phyloP scores from a whole-genome alignment of 2,329 filamentous ascomycete genomes.

The Stachybotrys elegans region DNA sequence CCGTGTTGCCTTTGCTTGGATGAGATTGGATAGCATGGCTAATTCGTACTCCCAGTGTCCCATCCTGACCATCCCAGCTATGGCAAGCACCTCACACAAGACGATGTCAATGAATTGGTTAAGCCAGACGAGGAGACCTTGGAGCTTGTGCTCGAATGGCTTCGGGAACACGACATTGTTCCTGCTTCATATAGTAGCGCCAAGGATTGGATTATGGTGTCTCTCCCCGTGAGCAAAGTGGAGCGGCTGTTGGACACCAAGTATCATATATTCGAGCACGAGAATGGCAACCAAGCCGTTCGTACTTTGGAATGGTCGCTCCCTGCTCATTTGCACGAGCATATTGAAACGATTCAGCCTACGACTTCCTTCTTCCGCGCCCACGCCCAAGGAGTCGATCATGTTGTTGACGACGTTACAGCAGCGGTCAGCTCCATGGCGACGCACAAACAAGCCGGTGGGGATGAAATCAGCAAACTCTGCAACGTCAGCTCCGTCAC shows the following conservation, averaged over 20 bases:
- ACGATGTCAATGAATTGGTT: slow-evolving; percentile 3
- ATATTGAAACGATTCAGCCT: slow-evolving; percentile 4
- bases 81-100: slow-evolving; percentile 3
- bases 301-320: slow-evolving; percentile 5
- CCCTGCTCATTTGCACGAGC: slow-evolving; percentile 2
- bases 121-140: slow-evolving; percentile 3
- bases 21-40: too few relatives aligned
- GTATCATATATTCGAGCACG: slow-evolving; percentile 3
- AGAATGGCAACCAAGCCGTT: not conserved
- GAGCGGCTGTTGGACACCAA: slow-evolving; percentile 2
- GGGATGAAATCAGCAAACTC: not conserved
- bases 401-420: not conserved
- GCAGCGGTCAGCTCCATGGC: not conserved
- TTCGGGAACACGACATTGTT: not conserved
- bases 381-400: slow-evolving; percentile 2
- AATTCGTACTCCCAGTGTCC: slow-evolving; percentile 1
- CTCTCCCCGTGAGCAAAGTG: not conserved
- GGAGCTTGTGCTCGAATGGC: slow-evolving; percentile 4
- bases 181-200: slow-evolving; percentile 1
- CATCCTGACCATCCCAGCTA: slow-evolving; percentile 2
- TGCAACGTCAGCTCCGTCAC: slow-evolving; percentile 4
- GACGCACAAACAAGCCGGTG: not conserved
- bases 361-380: slow-evolving; percentile 5
- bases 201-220: slow-evolving; percentile 3
- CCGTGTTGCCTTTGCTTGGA: too few relatives aligned